Conservation (phyloP, 495 filamentous ascomycete genomes). For the Xanthoparmelia taractica region DNA sequence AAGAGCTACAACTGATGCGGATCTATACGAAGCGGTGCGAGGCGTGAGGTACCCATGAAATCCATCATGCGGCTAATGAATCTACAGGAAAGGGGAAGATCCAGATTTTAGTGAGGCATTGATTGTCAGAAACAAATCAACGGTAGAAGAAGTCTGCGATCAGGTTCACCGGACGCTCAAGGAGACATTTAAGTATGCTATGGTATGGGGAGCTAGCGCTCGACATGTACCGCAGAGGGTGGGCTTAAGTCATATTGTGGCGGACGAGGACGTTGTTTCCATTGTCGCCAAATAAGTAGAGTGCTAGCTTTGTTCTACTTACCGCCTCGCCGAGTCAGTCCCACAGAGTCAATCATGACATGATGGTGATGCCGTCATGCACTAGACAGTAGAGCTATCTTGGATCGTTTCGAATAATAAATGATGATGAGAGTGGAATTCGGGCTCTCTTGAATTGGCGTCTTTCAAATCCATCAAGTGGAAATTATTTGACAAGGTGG, state of each 20-base stretch:
- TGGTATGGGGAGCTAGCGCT: constrained; percentile 96
- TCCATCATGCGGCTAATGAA: constrained; percentile 8
- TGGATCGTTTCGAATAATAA: background rate
- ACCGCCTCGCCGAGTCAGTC: background rate
- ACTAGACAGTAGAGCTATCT: background rate
- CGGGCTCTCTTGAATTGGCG: background rate
- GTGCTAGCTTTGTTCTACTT: background rate
- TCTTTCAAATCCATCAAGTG: background rate
- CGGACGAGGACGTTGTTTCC: constrained; percentile 95
- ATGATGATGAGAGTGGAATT: background rate
- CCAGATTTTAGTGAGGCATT: constrained; percentile 89
- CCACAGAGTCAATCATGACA: background rate
- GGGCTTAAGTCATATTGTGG: constrained; percentile 75
- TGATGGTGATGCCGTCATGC: background rate
- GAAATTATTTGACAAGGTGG: no score
- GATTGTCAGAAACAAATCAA: constrained; percentile 79
- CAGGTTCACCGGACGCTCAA: constrained; percentile 89
- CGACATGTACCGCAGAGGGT: constrained; percentile 92
- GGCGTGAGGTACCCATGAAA: no score
- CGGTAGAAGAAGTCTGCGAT: constrained; percentile 96
- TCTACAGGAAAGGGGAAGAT: constrained; percentile 66
- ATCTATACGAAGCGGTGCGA: constrained; percentile 87
- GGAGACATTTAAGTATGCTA: constrained; percentile 97
- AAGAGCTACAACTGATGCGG: constrained; percentile 82
- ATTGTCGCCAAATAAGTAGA: constrained; percentile 68